A percentile compares a stretch with the other conserved stretches of the same genome.
These are phyloP conservation scores for Crucibulum laeve DNA, from an alignment of 768 basidiomycete species.

Conservation along the genomic window DNA sequence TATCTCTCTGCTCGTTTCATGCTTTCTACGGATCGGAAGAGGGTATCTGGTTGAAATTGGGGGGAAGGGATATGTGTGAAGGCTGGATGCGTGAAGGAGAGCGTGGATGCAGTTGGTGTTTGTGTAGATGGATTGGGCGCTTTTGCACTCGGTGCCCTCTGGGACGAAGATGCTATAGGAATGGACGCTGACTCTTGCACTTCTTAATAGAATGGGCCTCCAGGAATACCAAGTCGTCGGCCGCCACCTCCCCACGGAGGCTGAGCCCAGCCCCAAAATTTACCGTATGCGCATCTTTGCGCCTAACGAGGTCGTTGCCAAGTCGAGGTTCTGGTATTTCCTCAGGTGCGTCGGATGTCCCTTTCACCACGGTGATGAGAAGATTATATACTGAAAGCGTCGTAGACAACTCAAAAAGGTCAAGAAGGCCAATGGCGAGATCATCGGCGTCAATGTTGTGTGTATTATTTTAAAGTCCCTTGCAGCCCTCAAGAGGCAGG, in stretches of 20 bases:
- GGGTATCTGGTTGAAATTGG: conserved; percentile 7
- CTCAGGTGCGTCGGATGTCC: conserved; percentile 55
- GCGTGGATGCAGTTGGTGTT: conserved; percentile 15
- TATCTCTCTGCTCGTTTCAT: conserved; percentile 9
- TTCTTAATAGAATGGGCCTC: conserved; percentile 59
- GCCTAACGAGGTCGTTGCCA: conserved; percentile 97
- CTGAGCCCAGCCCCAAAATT: conserved; percentile 94
- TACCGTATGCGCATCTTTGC: conserved; percentile 99
- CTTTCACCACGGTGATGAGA: not conserved
- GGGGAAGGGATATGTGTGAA: conserved; percentile 7
- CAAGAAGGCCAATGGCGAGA: conserved; percentile 99
- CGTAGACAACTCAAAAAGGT: conserved; percentile 93
- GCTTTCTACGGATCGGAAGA: not conserved
- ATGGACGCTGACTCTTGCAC: conserved; percentile 1
- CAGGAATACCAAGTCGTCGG: conserved; percentile 97
- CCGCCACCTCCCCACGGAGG: conserved; percentile 92
- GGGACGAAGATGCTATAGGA: no score
- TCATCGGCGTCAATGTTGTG: conserved; percentile 97
- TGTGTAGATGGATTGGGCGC: conserved; percentile 9
- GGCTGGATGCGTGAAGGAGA: conserved; percentile 20
- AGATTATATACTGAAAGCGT: not conserved
- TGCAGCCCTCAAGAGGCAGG: conserved; percentile 85
- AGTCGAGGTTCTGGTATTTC: conserved; percentile 99
- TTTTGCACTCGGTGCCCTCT: no score
- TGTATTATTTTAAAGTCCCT: conserved; percentile 68